Base-by-base conservation (phyloP, 768 basidiomycete species). In the Dioszegia crocea region DNA sequence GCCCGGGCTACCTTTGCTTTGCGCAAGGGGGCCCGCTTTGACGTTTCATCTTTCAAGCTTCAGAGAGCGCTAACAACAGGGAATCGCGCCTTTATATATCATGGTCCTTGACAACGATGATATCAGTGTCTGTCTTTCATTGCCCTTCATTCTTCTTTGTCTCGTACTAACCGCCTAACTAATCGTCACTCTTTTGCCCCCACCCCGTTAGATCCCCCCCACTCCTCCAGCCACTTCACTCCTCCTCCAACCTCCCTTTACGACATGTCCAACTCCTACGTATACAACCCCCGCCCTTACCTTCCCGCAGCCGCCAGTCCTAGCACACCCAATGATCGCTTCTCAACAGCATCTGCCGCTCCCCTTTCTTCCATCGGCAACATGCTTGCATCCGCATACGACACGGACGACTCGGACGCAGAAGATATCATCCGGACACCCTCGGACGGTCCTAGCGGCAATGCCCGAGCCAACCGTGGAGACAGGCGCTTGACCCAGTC, bases 351-450 rank as follows among this genome's bases (percentile, higher is more conserved):
- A 8, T 56, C 54, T 12, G 57, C 17, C 59, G 60, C 43, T 49
- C 64, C 38, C 24, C 33, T 62, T 23, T 45, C 50, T 11, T 51
- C 60, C 21, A 66, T 66, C 51, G 64, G 64, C 17, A 57, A 57
- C 26, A 44, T 66, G 27, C 61, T 66, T 14, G 41, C 59, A 6
- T 49, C 53, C 24, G 55, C 61, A 4, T 56, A 56, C 43, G 41
- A 44, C 31, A 46, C 41, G 0, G 62, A 62, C 33, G 60, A 62
- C 30, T 57, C 61, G 10, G 64, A 65, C 30, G 6, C 38, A n/a
- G 51, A 53, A 26, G 51, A 53, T 40, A 29, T 27, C 51, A 40
- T 53, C 38, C 51, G 51, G 21, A 53, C 51, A 9, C 51, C 51
- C 9, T 21, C 36, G 1, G 39, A 53, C 29, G 30, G 23, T 11